Evolutionary conservation across 1,139 yeast species (phyloP), one percentile per base, ranked within the genome.

Genomic region (Spathaspora sp.): DNA sequence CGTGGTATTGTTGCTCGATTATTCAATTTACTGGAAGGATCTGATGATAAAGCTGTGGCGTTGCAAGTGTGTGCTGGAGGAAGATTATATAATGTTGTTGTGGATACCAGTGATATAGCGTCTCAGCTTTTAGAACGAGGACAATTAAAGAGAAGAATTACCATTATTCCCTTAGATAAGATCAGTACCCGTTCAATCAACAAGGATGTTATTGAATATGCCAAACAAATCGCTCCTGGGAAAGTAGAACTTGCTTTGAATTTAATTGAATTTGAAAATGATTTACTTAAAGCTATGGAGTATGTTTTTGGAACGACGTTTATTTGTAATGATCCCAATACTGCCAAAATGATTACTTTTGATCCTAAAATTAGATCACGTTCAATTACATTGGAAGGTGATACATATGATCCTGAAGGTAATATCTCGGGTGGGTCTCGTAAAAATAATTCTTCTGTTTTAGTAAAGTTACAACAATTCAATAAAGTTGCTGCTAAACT

Each of bases 1-100:
- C 85, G 84, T 58, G 99, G 99, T 38, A 80, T 90, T 15, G 96
- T 93, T 15, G 97, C 97, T 1, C 95, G 88, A 59, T 68, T 93
- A 44, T 90, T 95, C 60, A 69, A 77, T 1, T 64, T 95, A 24
- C 80, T 79, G 17, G 82, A 82, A 47, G 61, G 73, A 2, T 81
- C 86, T 48, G 65, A 70, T 44, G 78, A 80, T 31, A 83, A 85
- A 49, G 86, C 96, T 0, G 76, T 86, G 38, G 99, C 99, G 0
- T 70, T 95, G 41, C 98, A 95, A 64, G 86, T 89, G 2, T 87
- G 97, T 65, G 99, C 98, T 4, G 99, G 99, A 42, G 95, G 93
- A 2, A 76, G 95, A 55, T 68, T 95, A 36, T 95, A 83, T 64
- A 90, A 91, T 59, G 90, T 95, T 36, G 90, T 95, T 44, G 99